These are phyloP conservation scores for Phytophthora citricola DNA, from an alignment of 352 stramenopile species.

Conservation along the genomic window DNA sequence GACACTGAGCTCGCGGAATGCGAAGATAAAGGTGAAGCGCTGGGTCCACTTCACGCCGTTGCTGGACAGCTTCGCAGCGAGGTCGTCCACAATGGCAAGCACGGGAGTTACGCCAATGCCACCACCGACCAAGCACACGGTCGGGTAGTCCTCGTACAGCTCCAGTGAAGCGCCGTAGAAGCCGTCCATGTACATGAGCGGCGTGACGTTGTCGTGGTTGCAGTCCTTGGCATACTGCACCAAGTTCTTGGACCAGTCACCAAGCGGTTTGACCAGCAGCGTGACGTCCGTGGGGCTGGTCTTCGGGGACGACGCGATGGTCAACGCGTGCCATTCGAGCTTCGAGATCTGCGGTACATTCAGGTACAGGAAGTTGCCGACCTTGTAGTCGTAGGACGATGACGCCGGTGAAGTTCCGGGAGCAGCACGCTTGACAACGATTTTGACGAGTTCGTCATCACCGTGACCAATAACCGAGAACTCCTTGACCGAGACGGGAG, in stretches of 20 bases:
- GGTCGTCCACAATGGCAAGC: slow-evolving; percentile 53
- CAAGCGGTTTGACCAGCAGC: slow-evolving; percentile 58
- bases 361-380: slow-evolving; percentile 63
- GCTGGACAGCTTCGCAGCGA: slow-evolving; percentile 36
- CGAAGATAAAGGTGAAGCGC: slow-evolving; percentile 48
- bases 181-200: slow-evolving; percentile 61
- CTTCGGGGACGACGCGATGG: slow-evolving; percentile 60
- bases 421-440: slow-evolving; percentile 51
- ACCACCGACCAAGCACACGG: slow-evolving; percentile 50
- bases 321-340: slow-evolving; percentile 65
- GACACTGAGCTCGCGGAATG: slow-evolving; percentile 50
- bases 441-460: slow-evolving; percentile 50
- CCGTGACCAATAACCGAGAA: slow-evolving; percentile 39
- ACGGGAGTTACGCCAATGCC: slow-evolving; percentile 58
- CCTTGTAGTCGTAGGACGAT: slow-evolving; percentile 52
- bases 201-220: slow-evolving; percentile 26
- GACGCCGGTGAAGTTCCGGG: slow-evolving; percentile 40
- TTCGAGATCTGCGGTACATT: slow-evolving; percentile 63
- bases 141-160: slow-evolving; percentile 55
- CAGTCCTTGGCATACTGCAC: slow-evolving; percentile 52
- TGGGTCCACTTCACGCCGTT: slow-evolving; percentile 46
- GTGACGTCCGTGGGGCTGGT: slow-evolving; percentile 43
- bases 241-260: slow-evolving; percentile 56
- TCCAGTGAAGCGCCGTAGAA: slow-evolving; percentile 59
- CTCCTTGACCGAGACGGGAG: slow-evolving; percentile 45